phyloP scores from a whole-genome alignment of 108 stramenopile genomes.

The Fragilaria crotonensis region DNA sequence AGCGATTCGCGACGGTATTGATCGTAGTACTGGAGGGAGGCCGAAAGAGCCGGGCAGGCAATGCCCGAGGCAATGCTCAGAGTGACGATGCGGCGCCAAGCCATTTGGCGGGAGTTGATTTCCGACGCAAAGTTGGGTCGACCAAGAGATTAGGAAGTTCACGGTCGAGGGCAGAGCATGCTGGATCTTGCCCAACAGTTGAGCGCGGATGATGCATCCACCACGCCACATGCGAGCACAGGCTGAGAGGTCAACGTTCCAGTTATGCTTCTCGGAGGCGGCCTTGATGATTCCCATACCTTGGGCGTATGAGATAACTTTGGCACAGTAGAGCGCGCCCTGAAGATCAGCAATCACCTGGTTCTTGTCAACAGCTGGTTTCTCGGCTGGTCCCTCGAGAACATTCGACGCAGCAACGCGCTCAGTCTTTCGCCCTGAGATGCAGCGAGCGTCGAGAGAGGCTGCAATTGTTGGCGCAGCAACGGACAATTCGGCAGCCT shows the following conservation, averaged over 20 bases:
- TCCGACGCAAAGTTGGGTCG: slow-evolving; percentile 87
- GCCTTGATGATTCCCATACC: slow-evolving; percentile 89
- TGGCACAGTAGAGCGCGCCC: slow-evolving; percentile 90
- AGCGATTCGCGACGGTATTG: slow-evolving; percentile 83
- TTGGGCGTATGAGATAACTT: slow-evolving; percentile 97
- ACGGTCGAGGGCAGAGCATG: slow-evolving; percentile 68
- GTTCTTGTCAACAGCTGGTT: slow-evolving; percentile 76
- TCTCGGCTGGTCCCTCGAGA: slow-evolving; percentile 73
- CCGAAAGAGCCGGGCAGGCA: slow-evolving; percentile 81
- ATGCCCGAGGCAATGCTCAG: slow-evolving; percentile 88
- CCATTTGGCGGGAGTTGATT: slow-evolving; percentile 69
- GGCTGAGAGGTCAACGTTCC: slow-evolving; percentile 87
- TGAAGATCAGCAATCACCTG: slow-evolving; percentile 90
- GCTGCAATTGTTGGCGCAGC: slow-evolving; percentile 96
- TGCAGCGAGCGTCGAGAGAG: slow-evolving; percentile 91
- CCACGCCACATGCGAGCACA: slow-evolving; percentile 98
- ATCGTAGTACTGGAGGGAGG: slow-evolving; percentile 93
- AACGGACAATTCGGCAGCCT: slow-evolving; percentile 95
- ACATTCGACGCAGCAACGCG: slow-evolving; percentile 73
- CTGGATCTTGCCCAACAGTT: slow-evolving; percentile 88
- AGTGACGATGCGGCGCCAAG: slow-evolving; percentile 92
- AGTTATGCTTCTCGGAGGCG: slow-evolving; percentile 80
- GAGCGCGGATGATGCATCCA: slow-evolving; percentile 98
- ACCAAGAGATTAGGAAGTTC: slow-evolving; percentile 87
- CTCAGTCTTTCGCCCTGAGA: slow-evolving; percentile 89